Evolutionary conservation across 331 rosid species (phyloP), one percentile per base, ranked within the genome.

Genomic region (Phaseolus coccineus): DNA sequence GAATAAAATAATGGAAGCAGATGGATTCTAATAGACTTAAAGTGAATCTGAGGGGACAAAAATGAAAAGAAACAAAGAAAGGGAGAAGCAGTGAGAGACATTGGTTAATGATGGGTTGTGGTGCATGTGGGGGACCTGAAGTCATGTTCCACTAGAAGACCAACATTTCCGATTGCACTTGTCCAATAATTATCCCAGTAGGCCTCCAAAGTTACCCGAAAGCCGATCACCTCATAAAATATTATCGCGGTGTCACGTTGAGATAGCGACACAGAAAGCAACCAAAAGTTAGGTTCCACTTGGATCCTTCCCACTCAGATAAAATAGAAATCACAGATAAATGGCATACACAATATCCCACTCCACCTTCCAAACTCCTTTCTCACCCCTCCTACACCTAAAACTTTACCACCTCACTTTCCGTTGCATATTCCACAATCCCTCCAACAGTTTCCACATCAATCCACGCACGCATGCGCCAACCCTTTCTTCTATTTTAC

Each of bases 341-440:
- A 30, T 30, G 3, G 31, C 22, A 37, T 6, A 37, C 42, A 37
- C 69, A 53, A 74, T 48, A 24, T 50, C 55, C 37, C 4, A 4
- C 4, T 78, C 64, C 46, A 0, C 8, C 80, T 74, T 47, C 51
- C 14, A 77, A 9, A 79, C 40, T 0, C 33, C 74, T 72, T 2
- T 31, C 69, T 58, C 39, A 35, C 39, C 39, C 5, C 0, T 19
- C 22, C 22, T 52, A 68, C 47, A 14, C 25, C 27, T 42, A 84
- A 80, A 82, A 66, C 74, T 12, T 57, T 42, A 16, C 44, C 69
- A 65, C 59, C 59, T 1, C 44, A 72, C 14, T 48, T 42, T 51
- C 44, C 79, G 4, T 28, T 89, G 97, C 46, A 92, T 94, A 94
- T 94, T 85, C 97, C 86, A 88, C 97, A 90, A 92, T 88, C 97